phyloP scores from a whole-genome alignment of 2,329 filamentous ascomycete genomes.

The Neobulgaria alba region DNA sequence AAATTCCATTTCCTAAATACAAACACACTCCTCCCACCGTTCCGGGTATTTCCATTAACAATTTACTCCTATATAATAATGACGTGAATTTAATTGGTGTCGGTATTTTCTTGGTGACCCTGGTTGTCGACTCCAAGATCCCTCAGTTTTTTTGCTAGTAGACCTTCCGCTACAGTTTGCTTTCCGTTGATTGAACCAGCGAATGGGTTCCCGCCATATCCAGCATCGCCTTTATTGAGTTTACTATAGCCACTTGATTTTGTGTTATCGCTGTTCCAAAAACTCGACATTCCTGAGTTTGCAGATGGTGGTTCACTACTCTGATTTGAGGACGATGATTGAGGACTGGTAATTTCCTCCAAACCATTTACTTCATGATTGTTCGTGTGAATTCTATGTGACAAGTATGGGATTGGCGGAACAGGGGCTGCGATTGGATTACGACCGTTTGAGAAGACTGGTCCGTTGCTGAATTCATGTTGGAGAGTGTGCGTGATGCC shows the following conservation, averaged over 20 bases:
- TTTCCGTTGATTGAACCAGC: constrained; percentile 31
- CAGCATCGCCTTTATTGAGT: constrained; percentile 54
- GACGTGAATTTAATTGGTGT: constrained; percentile 17
- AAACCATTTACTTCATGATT: constrained; percentile 6
- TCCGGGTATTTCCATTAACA: constrained; percentile 22
- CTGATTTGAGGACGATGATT: constrained; percentile 28
- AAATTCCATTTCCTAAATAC: not conserved
- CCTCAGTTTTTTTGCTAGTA: constrained; percentile 61
- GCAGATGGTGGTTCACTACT: constrained; percentile 27
- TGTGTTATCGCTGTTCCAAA: constrained; percentile 19
- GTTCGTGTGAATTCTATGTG: constrained; percentile 25
- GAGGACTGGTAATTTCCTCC: constrained; percentile 22
- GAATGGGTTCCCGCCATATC: constrained; percentile 52
- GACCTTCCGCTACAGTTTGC: constrained; percentile 47
- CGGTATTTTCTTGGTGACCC: constrained; percentile 13
- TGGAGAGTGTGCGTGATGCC: constrained; percentile 20
- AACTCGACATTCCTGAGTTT: constrained; percentile 23
- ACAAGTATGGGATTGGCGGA: constrained; percentile 44
- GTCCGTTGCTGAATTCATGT: constrained; percentile 18
- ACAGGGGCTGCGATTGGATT: constrained; percentile 29
- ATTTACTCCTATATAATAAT: constrained; percentile 19
- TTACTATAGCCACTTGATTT: constrained; percentile 50
- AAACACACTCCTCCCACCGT: constrained; percentile 9
- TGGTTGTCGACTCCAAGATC: constrained; percentile 31
- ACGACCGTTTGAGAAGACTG: constrained; percentile 18